Percentiles rank a stretch among this genome's conserved stretches.
These are phyloP conservation scores for Lepidium campestre DNA, from an alignment of 441 rosid genomes.

Conservation along the genomic window DNA sequence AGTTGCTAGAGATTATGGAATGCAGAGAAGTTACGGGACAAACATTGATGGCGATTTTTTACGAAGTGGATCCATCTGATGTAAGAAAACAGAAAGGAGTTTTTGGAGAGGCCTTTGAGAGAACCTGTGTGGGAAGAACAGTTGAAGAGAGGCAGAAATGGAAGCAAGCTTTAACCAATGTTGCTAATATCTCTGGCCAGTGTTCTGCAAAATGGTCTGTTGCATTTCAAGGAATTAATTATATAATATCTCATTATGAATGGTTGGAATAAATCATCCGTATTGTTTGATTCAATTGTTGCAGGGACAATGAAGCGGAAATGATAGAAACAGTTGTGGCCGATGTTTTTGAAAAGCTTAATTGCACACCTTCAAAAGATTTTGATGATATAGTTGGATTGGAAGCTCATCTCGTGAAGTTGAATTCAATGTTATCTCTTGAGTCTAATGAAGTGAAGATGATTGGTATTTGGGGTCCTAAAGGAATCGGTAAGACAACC, in stretches of 20 bases:
- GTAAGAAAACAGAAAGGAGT: background rate
- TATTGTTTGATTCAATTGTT: background rate
- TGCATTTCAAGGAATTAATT: too few species aligned
- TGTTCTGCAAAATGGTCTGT: background rate
- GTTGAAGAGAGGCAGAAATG: conserved; percentile 14
- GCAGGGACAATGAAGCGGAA: conserved; percentile 24
- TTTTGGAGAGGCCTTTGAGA: background rate
- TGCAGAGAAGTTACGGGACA: background rate
- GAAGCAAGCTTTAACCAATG: conserved; percentile 8
- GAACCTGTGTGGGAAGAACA: background rate
- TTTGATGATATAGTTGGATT: conserved; percentile 1
- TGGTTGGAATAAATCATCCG: too few species aligned
- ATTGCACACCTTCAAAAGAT: background rate
- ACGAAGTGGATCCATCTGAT: background rate
- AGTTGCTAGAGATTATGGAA: conserved; percentile 3
- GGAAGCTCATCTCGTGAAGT: background rate
- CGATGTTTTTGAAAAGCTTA: background rate
- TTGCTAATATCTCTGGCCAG: background rate
- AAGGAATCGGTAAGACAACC: conserved; percentile 24
- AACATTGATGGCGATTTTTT: conserved; percentile 3
- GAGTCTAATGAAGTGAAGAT: background rate
- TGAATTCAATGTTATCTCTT: background rate
- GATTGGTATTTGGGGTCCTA: conserved; percentile 27
- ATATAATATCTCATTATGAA: too few species aligned
- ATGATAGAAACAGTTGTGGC: conserved; percentile 13